Conservation (phyloP, 371 early-diverging fungal genomes). For the Blakeslea trispora region DNA sequence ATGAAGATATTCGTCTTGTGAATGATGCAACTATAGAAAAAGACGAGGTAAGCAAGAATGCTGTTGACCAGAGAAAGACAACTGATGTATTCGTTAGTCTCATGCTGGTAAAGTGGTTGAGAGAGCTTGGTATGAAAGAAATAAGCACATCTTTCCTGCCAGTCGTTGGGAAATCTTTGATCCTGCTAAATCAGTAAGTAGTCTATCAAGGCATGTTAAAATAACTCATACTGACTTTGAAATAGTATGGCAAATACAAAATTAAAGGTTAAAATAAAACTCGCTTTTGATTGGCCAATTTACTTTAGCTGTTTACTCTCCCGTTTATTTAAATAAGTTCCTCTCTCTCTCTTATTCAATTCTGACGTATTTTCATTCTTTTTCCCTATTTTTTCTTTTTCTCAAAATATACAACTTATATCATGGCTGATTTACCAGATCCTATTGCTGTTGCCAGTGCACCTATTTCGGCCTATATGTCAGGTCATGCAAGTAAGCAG, state of each 20-base stretch:
- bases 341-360: too few relatives aligned
- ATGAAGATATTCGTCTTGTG: constrained; percentile 88
- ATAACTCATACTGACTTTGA: constrained; percentile 5
- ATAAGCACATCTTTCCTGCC: constrained; percentile 96
- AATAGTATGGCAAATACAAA: constrained; percentile 76
- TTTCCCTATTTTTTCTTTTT: neutral
- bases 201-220: neutral
- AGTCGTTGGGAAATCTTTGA: constrained; percentile 95
- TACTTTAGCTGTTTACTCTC: too few relatives aligned
- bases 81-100: constrained; percentile 49
- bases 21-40: constrained; percentile 89
- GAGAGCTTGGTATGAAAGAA: constrained; percentile 92
- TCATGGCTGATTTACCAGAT: constrained; percentile 15
- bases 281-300: too few relatives aligned
- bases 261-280: constrained; percentile 15
- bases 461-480: constrained; percentile 51
- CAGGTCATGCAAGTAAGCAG: constrained; percentile 40
- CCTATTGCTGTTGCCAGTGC: constrained; percentile 49
- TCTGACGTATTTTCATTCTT: neutral
- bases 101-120: constrained; percentile 96
- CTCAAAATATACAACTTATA: constrained; percentile 7
- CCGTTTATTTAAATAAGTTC: too few relatives aligned
- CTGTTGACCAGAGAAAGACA: neutral
- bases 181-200: constrained; percentile 74
- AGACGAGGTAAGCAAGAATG: constrained; percentile 60